phyloP scores from a whole-genome alignment of 345 rosid species.

The Citrus reticulata region DNA sequence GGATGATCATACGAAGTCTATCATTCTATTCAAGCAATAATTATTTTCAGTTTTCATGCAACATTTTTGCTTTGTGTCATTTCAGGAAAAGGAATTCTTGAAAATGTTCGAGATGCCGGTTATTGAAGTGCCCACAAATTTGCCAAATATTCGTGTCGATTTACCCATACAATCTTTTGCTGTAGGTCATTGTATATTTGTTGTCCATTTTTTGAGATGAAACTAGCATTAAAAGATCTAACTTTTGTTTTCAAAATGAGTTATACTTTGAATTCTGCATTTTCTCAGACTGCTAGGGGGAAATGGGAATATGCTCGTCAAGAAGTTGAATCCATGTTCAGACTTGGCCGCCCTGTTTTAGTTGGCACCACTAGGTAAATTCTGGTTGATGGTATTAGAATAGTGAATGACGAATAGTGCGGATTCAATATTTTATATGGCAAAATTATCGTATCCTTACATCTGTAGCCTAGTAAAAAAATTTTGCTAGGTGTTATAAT shows the following conservation, averaged over 20 bases:
- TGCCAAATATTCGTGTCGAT: conserved; percentile 83
- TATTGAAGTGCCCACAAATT: conserved; percentile 92
- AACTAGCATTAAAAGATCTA: not conserved
- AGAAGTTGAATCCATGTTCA: conserved; percentile 90
- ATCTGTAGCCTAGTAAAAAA: not conserved
- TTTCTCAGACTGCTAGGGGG: conserved; percentile 75
- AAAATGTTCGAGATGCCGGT: conserved; percentile 92
- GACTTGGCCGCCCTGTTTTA: conserved; percentile 93
- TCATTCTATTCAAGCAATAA: not conserved
- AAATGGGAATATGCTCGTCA: conserved; percentile 87
- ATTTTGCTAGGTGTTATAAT: not conserved
- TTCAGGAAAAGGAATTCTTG: conserved; percentile 88
- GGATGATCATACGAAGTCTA: conserved; percentile 9
- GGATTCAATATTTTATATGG: not conserved
- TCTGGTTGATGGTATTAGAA: not conserved
- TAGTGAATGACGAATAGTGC: not conserved
- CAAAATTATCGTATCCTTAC: not conserved
- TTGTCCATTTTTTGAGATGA: conserved; percentile 1
- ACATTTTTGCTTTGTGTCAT: conserved; percentile 8
- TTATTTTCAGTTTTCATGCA: not conserved
- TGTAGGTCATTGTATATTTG: conserved; percentile 36
- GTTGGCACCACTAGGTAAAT: conserved; percentile 94
- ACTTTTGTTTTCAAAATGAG: conserved; percentile 4
- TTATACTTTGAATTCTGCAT: conserved; percentile 16
- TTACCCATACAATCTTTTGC: conserved; percentile 95